Base-by-base conservation (phyloP, 2,329 filamentous ascomycete species). In the Mycosphaerella sp. region DNA sequence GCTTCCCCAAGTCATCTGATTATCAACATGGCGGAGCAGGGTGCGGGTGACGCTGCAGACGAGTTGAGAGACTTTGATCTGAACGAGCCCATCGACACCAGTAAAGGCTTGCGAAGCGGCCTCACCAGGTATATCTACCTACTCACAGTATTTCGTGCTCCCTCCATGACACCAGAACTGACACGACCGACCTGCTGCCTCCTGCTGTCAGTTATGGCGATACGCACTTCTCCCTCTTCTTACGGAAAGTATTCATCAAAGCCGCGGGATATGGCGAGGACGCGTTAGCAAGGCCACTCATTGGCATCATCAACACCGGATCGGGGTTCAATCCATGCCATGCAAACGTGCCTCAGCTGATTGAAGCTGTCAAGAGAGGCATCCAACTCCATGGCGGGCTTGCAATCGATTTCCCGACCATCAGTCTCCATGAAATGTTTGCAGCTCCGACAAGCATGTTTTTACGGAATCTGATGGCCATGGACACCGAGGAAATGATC, bases 401-500 rank as follows among this genome's bases (percentile, higher is more conserved):
- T 29, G 82, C 85, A 0, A 77, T 89, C 21, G 84, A 88, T 38
- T 89, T 89, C 59, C 85, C 85, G 0, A 89, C 85, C 0, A 87
- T 89, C 51, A 86, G 82, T 58, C 65, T 89, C 0, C 82, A 85
- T 60, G 85, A 89, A 74, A 79, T 76, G 2, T 89, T 89, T 65
- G 76, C 85, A 0, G 74, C 78, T 43, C 85, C 85, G 2, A 88
- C 85, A 4, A 87, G 84, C 70, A 88, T 89, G 86, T 88, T 82
- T 52, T 65, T 89, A 45, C 71, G 86, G 32, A 89, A 89, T 59
- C 64, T 89, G 53, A 89, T 89, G 85, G 84, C 82, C 60, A 87
- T 89, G 83, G 86, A 89, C 64, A 89, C 86, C 0, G 86, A 89
- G 67, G 85, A 89, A 72, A 89, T 89, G 85, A 82, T 88, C 50